Evolutionary conservation across 139 green algal genomes (phyloP).

Genomic region (Picochlorum sp.): DNA sequence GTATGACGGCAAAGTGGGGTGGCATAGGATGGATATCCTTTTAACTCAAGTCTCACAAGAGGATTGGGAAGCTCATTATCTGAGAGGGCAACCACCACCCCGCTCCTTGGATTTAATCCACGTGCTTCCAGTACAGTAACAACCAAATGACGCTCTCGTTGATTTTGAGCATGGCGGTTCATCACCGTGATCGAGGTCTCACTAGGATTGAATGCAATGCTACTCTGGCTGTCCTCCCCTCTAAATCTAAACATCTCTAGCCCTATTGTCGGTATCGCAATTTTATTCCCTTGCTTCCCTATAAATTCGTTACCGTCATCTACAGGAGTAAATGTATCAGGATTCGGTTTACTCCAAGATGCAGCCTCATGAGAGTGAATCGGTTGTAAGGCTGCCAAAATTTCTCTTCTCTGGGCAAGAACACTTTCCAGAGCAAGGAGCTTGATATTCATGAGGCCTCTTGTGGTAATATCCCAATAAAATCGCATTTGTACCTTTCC

Average conservation of each 20-base stretch:
- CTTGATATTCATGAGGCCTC: constrained; percentile 61
- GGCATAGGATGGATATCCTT: constrained; percentile 1
- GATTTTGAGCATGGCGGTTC: constrained; percentile 22
- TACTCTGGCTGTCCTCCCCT: no score
- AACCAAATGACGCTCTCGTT: constrained; percentile 25
- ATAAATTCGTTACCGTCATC: background rate
- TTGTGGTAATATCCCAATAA: constrained; percentile 60
- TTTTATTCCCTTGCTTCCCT: background rate
- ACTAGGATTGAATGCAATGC: constrained; percentile 5
- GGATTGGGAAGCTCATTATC: constrained; percentile 40
- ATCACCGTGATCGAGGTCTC: constrained; percentile 23
- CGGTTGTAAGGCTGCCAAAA: constrained; percentile 51
- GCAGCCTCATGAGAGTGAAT: constrained; percentile 11
- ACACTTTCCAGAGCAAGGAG: constrained; percentile 54
- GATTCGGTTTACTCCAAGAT: constrained; percentile 2
- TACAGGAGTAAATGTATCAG: background rate
- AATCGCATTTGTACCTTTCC: constrained; percentile 46
- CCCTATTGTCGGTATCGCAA: background rate
- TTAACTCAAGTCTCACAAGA: constrained; percentile 19
- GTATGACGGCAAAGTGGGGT: constrained; percentile 14
- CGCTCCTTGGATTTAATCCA: constrained; percentile 29
- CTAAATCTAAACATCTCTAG: constrained; percentile 14
- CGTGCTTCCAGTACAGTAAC: constrained; percentile 36
- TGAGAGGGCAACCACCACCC: constrained; percentile 38
- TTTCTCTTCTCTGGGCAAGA: constrained; percentile 51